Evolutionary conservation across 805 yeast genomes (phyloP), one percentile per base, ranked within the genome.

Genomic region (Myxozyma nipponensis): DNA sequence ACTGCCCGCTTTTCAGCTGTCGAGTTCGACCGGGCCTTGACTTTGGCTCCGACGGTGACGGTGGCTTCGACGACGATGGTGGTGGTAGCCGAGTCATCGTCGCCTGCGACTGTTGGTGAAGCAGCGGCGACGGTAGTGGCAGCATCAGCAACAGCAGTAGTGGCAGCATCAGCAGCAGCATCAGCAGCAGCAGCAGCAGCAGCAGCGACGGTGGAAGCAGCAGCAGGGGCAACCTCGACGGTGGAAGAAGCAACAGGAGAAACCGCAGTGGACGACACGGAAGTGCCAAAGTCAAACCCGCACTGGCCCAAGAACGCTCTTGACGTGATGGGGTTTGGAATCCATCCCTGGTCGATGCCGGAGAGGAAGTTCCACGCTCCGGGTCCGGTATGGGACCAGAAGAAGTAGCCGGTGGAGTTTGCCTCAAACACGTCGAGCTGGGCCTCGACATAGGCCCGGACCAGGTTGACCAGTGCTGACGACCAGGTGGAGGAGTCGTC

Each of bases 371-470:
- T 95, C 97, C 96, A 89, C 65, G 86, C 96, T 45, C 84, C 68
- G 19, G 86, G 73, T 24, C 95, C 85, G 73, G 87, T 88, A 82
- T 86, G 88, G 65, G 84, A 79, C 97, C 96, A 89, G 74, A 85
- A 84, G 54, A 87, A 78, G 95, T 96, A 89, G 23, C 97, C 97
- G 35, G 75, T 76, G 51, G 79, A 43, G 38, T 69, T 69, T 59
- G 76, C 76, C 60, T 82, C 85, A 61, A 73, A 83, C 1, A 95
- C 86, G 66, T 89, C 96, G 64, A 90, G 72, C 74, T 89, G 96
- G 41, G 96, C 95, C 71, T 89, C 96, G 44, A 89, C 75, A 64
- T 73, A 88, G 59, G 71, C 75, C 67, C 96, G 81, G 42, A 83
- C 78, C 55, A 78, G 72, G n/a, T 62, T 62, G 63, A 74, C 77